These are phyloP conservation scores for Fusarium sp. DNA, from an alignment of 2,329 filamentous ascomycete genomes.

Conservation along the genomic window DNA sequence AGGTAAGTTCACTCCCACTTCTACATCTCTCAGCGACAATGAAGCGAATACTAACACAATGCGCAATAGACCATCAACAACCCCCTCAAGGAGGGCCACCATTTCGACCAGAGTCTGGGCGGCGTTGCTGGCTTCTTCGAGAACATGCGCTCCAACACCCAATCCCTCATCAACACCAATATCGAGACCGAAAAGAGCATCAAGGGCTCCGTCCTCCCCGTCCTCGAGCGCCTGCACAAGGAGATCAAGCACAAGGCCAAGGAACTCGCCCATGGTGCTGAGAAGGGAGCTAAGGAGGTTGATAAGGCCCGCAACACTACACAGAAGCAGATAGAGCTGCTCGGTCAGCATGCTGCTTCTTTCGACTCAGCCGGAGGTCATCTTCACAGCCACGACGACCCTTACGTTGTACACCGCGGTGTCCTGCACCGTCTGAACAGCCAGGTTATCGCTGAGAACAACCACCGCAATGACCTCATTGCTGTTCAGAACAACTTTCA, in stretches of 20 bases:
- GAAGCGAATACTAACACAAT: slow-evolving; percentile 13
- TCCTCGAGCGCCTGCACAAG: slow-evolving; percentile 90
- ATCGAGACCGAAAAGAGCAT: slow-evolving; percentile 92
- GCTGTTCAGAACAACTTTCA: slow-evolving; percentile 92
- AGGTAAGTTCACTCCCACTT: slow-evolving; percentile 63
- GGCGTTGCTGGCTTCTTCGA: slow-evolving; percentile 93
- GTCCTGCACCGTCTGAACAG: slow-evolving; percentile 88
- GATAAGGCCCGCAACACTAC: slow-evolving; percentile 89
- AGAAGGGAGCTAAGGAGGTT: slow-evolving; percentile 89
- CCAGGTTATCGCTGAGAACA: slow-evolving; percentile 96
- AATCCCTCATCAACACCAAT: slow-evolving; percentile 90
- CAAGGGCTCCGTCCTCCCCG: slow-evolving; percentile 87
- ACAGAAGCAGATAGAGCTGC: slow-evolving; percentile 95
- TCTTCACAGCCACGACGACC: slow-evolving; percentile 81
- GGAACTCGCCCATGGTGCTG: slow-evolving; percentile 84
- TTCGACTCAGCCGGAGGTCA: slow-evolving; percentile 84
- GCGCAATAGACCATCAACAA: slow-evolving; percentile 80
- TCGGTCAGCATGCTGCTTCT: slow-evolving; percentile 86
- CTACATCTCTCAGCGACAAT: neutral
- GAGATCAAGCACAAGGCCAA: slow-evolving; percentile 98
- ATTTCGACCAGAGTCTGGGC: slow-evolving; percentile 92
- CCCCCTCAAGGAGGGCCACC: slow-evolving; percentile 89
- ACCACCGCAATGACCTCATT: slow-evolving; percentile 91
- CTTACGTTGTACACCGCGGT: slow-evolving; percentile 87
- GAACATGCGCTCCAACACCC: slow-evolving; percentile 92